Evolutionary conservation across 306 rosid genomes (phyloP).

Genomic region (Geum urbanum): DNA sequence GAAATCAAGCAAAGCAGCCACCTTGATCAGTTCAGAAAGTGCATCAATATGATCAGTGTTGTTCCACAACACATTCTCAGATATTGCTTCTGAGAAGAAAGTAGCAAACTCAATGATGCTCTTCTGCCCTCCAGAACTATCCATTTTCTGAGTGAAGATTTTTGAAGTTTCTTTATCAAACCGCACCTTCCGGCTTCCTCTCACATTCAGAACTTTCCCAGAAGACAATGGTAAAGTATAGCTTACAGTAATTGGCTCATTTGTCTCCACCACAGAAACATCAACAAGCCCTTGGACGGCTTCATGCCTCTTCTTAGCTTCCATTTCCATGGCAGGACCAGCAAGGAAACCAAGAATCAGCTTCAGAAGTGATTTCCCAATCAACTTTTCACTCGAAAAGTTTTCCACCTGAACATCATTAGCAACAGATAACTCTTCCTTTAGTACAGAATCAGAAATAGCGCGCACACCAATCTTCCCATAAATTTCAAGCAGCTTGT

Average conservation of each 20-base stretch:
- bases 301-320: slow-evolving; percentile 44
- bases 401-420: slow-evolving; percentile 18
- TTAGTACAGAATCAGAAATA: slow-evolving; percentile 50
- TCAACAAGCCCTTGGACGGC: slow-evolving; percentile 45
- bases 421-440: slow-evolving; percentile 28
- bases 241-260: slow-evolving; percentile 38
- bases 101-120: slow-evolving; percentile 47
- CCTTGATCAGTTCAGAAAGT: slow-evolving; percentile 52
- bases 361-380: slow-evolving; percentile 42
- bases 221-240: slow-evolving; percentile 40
- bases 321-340: slow-evolving; percentile 46
- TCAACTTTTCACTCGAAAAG: slow-evolving; percentile 24
- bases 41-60: slow-evolving; percentile 38
- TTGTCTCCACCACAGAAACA: slow-evolving; percentile 35
- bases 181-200: slow-evolving; percentile 36
- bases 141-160: slow-evolving; percentile 40
- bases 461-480: slow-evolving; percentile 47
- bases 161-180: slow-evolving; percentile 41
- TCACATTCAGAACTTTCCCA: slow-evolving; percentile 27
- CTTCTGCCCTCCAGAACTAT: slow-evolving; percentile 19
- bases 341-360: slow-evolving; percentile 69
- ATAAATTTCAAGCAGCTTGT: slow-evolving; percentile 41
- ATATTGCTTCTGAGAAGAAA: slow-evolving; percentile 52
- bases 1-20: slow-evolving; percentile 49
- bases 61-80: slow-evolving; percentile 53